phyloP scores from a whole-genome alignment of 805 yeast species.

The Metschnikowia peoriensis region DNA sequence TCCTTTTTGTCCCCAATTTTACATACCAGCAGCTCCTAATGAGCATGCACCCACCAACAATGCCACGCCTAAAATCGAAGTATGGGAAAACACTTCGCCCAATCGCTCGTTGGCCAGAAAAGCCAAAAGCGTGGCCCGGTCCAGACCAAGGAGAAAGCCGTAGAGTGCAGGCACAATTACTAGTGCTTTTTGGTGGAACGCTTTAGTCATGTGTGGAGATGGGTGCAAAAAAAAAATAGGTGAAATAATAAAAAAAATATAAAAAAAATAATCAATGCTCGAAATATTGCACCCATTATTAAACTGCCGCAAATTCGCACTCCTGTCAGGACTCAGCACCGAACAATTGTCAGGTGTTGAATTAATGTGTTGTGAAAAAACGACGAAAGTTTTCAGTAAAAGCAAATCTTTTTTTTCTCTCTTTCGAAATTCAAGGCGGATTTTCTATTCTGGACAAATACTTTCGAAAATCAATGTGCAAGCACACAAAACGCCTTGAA shows the following conservation, averaged over 20 bases:
- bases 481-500: too few species aligned
- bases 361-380: too few species aligned
- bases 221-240: slow-evolving; percentile 28
- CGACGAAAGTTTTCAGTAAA: too few species aligned
- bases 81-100: slow-evolving; percentile 20
- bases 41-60: slow-evolving; percentile 27
- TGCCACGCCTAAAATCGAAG: slow-evolving; percentile 23
- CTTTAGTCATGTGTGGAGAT: slow-evolving; percentile 11
- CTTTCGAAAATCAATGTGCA: too few species aligned
- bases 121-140: slow-evolving; percentile 25
- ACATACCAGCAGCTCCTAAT: slow-evolving; percentile 37
- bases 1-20: background rate
- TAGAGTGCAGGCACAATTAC: slow-evolving; percentile 23
- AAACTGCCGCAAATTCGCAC: slow-evolving; percentile 1
- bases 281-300: background rate
- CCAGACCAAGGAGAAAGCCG: slow-evolving; percentile 31
- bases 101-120: slow-evolving; percentile 23
- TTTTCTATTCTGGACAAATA: too few species aligned
- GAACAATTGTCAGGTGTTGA: background rate
- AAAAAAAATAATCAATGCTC: too few species aligned
- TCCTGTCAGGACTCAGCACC: background rate
- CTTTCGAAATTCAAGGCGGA: too few species aligned
- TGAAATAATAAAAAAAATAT: too few species aligned
- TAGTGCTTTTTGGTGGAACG: slow-evolving; percentile 8
- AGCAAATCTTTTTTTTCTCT: too few species aligned